Conservation (phyloP, 2,329 filamentous ascomycete genomes). For the Trichoderma harzianum region DNA sequence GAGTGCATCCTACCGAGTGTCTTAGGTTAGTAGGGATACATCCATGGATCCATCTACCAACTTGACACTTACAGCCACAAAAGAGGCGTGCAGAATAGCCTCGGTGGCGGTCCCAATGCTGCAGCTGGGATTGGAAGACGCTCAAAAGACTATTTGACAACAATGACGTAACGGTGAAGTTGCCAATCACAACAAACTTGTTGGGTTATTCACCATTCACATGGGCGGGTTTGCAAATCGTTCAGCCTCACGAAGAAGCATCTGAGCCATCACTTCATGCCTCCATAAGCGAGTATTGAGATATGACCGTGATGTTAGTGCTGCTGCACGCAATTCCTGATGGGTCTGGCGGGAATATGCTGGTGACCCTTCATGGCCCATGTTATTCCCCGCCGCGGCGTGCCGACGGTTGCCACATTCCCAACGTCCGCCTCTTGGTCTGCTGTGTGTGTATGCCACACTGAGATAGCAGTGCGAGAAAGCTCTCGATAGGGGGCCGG, state of each 20-base stretch:
- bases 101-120: neutral
- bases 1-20: neutral
- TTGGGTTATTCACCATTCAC: neutral
- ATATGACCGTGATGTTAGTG: neutral
- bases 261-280: neutral
- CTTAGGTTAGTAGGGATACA: neutral
- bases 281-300: neutral
- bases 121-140: neutral
- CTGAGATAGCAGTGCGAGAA: neutral
- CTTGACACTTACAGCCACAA: neutral
- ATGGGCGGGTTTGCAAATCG: neutral
- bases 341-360: neutral
- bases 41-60: neutral
- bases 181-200: neutral
- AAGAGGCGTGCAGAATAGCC: neutral
- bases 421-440: neutral
- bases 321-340: neutral
- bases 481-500: neutral
- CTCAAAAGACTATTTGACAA: neutral
- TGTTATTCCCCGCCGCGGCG: neutral
- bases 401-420: neutral
- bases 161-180: slow-evolving; percentile 1
- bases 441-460: neutral
- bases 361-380: neutral
- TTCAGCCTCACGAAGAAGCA: neutral